Conservation (phyloP, 192 early-diverging fungal genomes). For the Coemansia reversa region DNA sequence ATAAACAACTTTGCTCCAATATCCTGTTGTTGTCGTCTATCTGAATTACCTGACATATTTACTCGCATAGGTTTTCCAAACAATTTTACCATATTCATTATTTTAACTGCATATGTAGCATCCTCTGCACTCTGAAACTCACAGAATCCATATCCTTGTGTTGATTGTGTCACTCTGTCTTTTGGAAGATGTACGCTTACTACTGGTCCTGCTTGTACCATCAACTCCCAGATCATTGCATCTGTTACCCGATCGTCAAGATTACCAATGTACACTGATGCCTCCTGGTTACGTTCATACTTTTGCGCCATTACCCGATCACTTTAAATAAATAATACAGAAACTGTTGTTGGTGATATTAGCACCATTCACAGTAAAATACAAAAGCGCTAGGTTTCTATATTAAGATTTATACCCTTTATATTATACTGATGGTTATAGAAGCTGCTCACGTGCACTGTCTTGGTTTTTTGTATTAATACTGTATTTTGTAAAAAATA, state of each 20-base stretch:
- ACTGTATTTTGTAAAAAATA: neutral
- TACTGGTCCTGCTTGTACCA: slow-evolving; percentile 95
- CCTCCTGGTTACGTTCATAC: slow-evolving; percentile 94
- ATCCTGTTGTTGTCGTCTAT: slow-evolving; percentile 51
- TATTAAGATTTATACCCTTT: too few species aligned
- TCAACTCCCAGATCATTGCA: slow-evolving; percentile 94
- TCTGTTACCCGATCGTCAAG: slow-evolving; percentile 93
- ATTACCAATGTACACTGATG: slow-evolving; percentile 96
- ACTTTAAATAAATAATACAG: neutral
- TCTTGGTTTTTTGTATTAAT: neutral
- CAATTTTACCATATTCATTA: slow-evolving; percentile 96
- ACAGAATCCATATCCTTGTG: slow-evolving; percentile 95
- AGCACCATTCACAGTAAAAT: neutral
- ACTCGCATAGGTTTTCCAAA: slow-evolving; percentile 93
- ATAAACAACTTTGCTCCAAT: slow-evolving; percentile 96
- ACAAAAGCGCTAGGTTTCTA: too few species aligned
- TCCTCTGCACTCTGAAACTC: slow-evolving; percentile 94
- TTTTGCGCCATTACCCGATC: slow-evolving; percentile 54
- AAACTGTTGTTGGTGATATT: neutral
- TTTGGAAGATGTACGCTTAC: slow-evolving; percentile 97
- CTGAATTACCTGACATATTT: slow-evolving; percentile 53
- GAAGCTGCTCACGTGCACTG: too few species aligned
- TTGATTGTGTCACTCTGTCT: slow-evolving; percentile 90
- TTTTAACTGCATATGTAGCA: slow-evolving; percentile 93
- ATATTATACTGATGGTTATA: too few species aligned